A percentile compares a stretch with the other conserved stretches of the same genome.
phyloP scores from a whole-genome alignment of 2,329 filamentous ascomycete genomes.

The Aplosporella prunicola region DNA sequence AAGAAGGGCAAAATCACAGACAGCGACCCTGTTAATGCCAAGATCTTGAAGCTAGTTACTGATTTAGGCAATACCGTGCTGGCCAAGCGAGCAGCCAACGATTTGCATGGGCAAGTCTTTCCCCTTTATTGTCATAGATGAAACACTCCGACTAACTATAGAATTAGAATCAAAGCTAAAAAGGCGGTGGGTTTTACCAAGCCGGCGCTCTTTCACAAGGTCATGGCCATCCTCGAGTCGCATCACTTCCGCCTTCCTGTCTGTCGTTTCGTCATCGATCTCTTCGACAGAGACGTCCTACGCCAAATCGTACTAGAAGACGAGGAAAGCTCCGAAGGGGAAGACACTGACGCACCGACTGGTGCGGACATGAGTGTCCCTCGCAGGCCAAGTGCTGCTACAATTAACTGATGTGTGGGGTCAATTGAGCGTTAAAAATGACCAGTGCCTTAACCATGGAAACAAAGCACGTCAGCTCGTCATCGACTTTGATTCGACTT shows the following conservation, averaged over 20 bases:
- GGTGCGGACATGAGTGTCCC: no score
- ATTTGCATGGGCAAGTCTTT: constrained; percentile 53
- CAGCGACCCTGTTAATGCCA: constrained; percentile 53
- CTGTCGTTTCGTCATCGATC: constrained; percentile 80
- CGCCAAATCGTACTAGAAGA: constrained; percentile 74
- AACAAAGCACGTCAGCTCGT: no score
- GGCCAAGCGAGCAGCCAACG: constrained; percentile 74
- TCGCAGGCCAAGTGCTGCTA: no score
- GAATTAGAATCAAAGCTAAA: constrained; percentile 59
- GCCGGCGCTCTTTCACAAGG: constrained; percentile 70
- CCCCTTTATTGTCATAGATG: not conserved
- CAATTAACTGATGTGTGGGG: no score
- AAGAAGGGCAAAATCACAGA: constrained; percentile 38
- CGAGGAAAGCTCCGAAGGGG: constrained; percentile 37
- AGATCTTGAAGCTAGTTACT: constrained; percentile 74
- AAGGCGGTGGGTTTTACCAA: constrained; percentile 68
- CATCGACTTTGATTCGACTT: no score
- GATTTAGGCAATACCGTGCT: constrained; percentile 91
- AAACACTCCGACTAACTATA: constrained; percentile 12
- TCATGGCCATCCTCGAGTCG: constrained; percentile 74
- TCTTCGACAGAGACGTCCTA: constrained; percentile 88
- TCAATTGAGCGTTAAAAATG: no score
- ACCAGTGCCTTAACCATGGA: no score
- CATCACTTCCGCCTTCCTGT: constrained; percentile 84
- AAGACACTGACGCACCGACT: no score